These are phyloP conservation scores for Trichoderma sp. DNA, from an alignment of 2,329 filamentous ascomycete genomes.

Conservation along the genomic window DNA sequence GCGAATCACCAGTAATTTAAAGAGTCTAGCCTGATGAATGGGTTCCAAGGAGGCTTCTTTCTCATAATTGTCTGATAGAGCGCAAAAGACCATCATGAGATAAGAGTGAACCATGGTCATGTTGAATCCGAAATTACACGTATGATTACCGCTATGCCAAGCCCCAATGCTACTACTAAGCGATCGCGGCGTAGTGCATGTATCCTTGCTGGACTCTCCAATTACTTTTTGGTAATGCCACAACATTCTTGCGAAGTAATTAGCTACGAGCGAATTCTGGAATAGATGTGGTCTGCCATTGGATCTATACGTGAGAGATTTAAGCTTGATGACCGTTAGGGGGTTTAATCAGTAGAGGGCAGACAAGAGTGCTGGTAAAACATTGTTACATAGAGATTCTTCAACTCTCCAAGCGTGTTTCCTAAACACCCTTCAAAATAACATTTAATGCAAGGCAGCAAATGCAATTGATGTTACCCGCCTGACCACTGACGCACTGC, in stretches of 20 bases:
- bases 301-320: neutral
- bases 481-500: too few species aligned
- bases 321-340: rapidly evolving
- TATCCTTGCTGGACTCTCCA: neutral
- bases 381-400: too few species aligned
- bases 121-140: too few species aligned
- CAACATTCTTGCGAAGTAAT: neutral
- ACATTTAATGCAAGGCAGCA: too few species aligned
- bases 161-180: neutral
- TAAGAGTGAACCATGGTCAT: too few species aligned
- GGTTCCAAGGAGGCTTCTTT: neutral
- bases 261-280: neutral
- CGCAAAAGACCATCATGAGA: neutral
- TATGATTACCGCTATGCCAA: neutral
- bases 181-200: neutral
- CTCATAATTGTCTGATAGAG: neutral
- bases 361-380: neutral
- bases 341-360: neutral
- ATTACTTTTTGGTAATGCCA: neutral
- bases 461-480: too few species aligned
- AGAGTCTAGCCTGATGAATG: neutral
- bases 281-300: neutral
- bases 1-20: neutral
- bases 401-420: too few species aligned
- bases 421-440: too few species aligned